Conservation (phyloP, 192 early-diverging fungal genomes). For the Coemansia umbellata region DNA sequence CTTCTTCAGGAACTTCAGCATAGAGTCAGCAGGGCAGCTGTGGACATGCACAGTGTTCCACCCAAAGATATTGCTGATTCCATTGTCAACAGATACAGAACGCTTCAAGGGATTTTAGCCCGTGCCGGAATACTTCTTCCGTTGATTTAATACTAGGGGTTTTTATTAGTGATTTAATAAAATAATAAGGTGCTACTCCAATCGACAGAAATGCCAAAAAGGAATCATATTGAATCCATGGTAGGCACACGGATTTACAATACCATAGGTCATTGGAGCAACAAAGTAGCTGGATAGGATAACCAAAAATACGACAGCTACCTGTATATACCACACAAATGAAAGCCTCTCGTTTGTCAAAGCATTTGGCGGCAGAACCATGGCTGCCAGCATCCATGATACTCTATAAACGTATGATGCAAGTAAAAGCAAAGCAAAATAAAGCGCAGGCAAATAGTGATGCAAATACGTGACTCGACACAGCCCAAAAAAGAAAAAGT, state of each 20-base stretch:
- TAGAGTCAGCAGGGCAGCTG: slow-evolving; percentile 8
- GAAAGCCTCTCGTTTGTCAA: neutral
- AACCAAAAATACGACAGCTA: neutral
- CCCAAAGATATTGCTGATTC: slow-evolving; percentile 16
- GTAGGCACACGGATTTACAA: slow-evolving; percentile 6
- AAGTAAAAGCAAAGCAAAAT: slow-evolving; percentile 59
- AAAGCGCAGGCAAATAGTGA: slow-evolving; percentile 69
- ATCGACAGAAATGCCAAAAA: slow-evolving; percentile 7
- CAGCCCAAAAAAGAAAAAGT: slow-evolving; percentile 65
- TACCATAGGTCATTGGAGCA: slow-evolving; percentile 26
- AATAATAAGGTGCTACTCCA: slow-evolving; percentile 3
- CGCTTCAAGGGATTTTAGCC: slow-evolving; percentile 15
- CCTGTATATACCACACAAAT: neutral
- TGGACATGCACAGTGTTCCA: slow-evolving; percentile 5
- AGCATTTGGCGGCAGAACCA: neutral
- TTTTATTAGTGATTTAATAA: neutral
- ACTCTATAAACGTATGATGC: slow-evolving; percentile 14
- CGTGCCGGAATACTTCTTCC: slow-evolving; percentile 20
- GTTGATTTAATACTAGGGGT: slow-evolving; percentile 15
- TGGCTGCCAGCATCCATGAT: neutral
- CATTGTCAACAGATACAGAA: slow-evolving; percentile 24
- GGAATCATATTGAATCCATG: neutral
- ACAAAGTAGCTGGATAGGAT: slow-evolving; percentile 1
- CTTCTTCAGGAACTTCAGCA: slow-evolving; percentile 20
- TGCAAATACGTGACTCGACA: slow-evolving; percentile 69